Base-by-base conservation (phyloP, 441 rosid species). In the Hypseocharis bilobata region DNA sequence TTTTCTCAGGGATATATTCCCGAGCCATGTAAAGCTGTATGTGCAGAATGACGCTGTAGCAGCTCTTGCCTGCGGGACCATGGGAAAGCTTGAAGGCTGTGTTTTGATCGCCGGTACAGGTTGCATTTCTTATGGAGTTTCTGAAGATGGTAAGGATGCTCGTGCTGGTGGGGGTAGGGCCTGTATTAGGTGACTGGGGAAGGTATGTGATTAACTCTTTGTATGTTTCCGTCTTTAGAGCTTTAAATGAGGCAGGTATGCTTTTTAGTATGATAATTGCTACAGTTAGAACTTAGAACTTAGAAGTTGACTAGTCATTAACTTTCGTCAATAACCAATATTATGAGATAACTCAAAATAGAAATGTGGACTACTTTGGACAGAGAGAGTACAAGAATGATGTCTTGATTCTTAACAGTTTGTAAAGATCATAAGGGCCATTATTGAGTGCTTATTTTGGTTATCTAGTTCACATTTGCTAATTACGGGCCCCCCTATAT, bases 61-160 rank as follows among this genome's bases (percentile, higher is more conserved):
- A 72, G 97, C 96, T 66, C 67, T 94, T 79, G 96, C 99, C 0
- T 84, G 97, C 77, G 97, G 99, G 63, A 89, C 99, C 23, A 70
- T 89, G 91, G 96, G 99, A 74, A 89, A 88, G 80, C 96, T 91
- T 71, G 91, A 93, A 78, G 99, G 97, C 17, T 93, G 99, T 82
- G 99, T 93, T 74, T 70, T 93, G 27, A 93, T 93, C 64, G 96
- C 99, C 38, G 99, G 99, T 76, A 93, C 96, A 2, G 99, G 97
- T 60, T 85, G 91, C 52, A 91, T 93, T 72, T 89, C 97, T 32
- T 93, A 87, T 82, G 99, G 97, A 55, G 86, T 91, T 67, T 85
- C 87, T 20, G 89, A 84, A 80, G 95, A 83, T 75, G 96, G 99
- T 42, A 82, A 83, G 77, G 87, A 91, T 67, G 99, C 96, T 65